Evolutionary conservation across 768 basidiomycete genomes (phyloP).

Genomic region (Mycena olivaceomarginata): DNA sequence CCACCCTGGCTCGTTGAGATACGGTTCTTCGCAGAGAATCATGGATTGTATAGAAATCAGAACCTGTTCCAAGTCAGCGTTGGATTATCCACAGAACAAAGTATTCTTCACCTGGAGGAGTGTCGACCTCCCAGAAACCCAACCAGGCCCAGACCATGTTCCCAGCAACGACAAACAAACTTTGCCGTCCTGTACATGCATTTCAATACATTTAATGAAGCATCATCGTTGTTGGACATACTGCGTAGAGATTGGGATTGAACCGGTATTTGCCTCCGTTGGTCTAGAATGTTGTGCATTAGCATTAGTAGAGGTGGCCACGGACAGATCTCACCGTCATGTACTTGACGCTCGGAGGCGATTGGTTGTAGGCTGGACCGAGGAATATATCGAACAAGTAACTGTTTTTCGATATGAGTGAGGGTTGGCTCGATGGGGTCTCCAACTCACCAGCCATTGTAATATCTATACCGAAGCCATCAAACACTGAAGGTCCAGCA

Average conservation of each 20-base stretch:
- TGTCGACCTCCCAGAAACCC: slow-evolving; percentile 93
- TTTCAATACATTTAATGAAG: slow-evolving; percentile 26
- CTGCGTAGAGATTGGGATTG: slow-evolving; percentile 96
- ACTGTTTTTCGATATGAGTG: slow-evolving; percentile 51
- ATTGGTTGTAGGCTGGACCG: slow-evolving; percentile 90
- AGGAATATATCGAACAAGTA: slow-evolving; percentile 96
- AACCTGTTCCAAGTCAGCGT: slow-evolving; percentile 74
- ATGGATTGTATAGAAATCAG: slow-evolving; percentile 97
- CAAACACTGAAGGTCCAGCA: slow-evolving; percentile 26
- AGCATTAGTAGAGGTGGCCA: neutral
- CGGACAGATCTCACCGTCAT: slow-evolving; percentile 69
- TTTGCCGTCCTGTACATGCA: slow-evolving; percentile 84
- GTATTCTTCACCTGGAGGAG: slow-evolving; percentile 81
- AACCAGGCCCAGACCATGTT: slow-evolving; percentile 96
- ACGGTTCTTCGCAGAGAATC: slow-evolving; percentile 96
- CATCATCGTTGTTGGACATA: slow-evolving; percentile 57
- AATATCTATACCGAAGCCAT: slow-evolving; percentile 69
- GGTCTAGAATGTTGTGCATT: slow-evolving; percentile 67
- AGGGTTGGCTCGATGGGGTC: slow-evolving; percentile 13
- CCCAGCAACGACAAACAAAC: slow-evolving; percentile 94
- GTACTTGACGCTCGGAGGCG: slow-evolving; percentile 83
- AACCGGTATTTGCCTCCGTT: slow-evolving; percentile 93
- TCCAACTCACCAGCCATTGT: slow-evolving; percentile 89
- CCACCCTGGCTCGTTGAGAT: slow-evolving; percentile 95
- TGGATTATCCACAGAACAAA: slow-evolving; percentile 4